These are phyloP conservation scores for Physcomitrium patens DNA, from an alignment of 225 moss, liverwort and hornwort genomes.

Conservation along the genomic window DNA sequence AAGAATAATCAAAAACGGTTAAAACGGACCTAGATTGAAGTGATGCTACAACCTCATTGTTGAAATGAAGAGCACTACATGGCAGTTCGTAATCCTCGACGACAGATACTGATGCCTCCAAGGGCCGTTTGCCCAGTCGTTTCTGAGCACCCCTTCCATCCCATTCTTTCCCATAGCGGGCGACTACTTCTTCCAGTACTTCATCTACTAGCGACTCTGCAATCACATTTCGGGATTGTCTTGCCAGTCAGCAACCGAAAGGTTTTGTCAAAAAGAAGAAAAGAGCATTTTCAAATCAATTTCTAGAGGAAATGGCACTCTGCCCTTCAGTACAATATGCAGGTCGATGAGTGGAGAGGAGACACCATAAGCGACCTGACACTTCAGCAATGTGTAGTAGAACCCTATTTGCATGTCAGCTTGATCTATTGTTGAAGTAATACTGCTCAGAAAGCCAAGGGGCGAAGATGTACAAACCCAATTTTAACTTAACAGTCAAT, in stretches of 20 bases:
- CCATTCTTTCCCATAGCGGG: slow-evolving; percentile 50
- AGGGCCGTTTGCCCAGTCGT: slow-evolving; percentile 57
- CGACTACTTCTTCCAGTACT: slow-evolving; percentile 38
- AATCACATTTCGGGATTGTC: neutral
- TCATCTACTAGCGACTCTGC: slow-evolving; percentile 62
- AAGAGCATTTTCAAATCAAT: neutral
- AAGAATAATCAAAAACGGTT: neutral
- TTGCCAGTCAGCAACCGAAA: neutral
- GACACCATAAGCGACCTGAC: neutral
- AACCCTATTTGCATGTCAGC: neutral
- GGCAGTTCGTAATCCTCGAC: slow-evolving; percentile 56
- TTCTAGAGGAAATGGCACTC: too few species aligned
- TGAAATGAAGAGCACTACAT: slow-evolving; percentile 45
- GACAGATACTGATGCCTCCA: slow-evolving; percentile 53
- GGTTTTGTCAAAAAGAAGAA: neutral
- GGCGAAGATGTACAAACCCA: neutral
- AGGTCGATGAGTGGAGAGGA: neutral
- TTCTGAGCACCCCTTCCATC: slow-evolving; percentile 52
- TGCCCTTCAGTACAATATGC: neutral
- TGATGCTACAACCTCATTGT: slow-evolving; percentile 33
- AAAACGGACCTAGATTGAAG: slow-evolving; percentile 36
- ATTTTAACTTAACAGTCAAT: neutral
- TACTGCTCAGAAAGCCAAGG: neutral
- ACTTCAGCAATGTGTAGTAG: neutral
- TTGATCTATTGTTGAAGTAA: neutral